Conservation (phyloP, 2,329 filamentous ascomycete species). For the Calcarisporium arbuscula region DNA sequence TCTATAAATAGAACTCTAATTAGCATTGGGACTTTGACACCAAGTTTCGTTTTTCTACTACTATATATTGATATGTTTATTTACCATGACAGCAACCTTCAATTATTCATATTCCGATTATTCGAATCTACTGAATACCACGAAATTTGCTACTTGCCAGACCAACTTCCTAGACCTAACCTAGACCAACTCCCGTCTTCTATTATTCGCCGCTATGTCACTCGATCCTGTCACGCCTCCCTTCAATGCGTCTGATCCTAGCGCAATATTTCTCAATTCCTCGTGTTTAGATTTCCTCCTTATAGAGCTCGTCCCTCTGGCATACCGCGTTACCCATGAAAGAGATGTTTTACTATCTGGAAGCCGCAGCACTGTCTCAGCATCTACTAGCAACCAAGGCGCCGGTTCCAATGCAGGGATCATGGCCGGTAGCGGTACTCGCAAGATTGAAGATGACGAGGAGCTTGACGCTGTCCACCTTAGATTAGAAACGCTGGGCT, state of each 20-base stretch:
- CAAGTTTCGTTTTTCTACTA: too few species aligned
- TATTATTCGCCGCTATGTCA: slow-evolving; percentile 47
- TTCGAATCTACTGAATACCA: too few species aligned
- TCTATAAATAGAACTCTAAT: too few species aligned
- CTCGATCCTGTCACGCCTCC: slow-evolving; percentile 65
- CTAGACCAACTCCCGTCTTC: too few species aligned
- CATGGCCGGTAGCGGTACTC: slow-evolving; percentile 3
- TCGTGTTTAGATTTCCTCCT: slow-evolving; percentile 91
- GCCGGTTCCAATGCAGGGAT: not conserved
- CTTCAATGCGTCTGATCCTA: slow-evolving; percentile 67
- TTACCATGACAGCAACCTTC: too few species aligned
- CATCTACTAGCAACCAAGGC: slow-evolving; percentile 14
- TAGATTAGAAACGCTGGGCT: slow-evolving; percentile 76
- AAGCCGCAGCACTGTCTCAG: slow-evolving; percentile 23
- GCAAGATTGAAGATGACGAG: slow-evolving; percentile 63
- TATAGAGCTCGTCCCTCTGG: slow-evolving; percentile 93
- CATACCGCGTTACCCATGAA: slow-evolving; percentile 76
- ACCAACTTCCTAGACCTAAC: too few species aligned
- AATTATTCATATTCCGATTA: too few species aligned
- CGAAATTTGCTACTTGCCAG: too few species aligned
- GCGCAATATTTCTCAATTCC: slow-evolving; percentile 68
- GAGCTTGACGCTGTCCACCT: slow-evolving; percentile 80
- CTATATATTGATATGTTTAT: too few species aligned
- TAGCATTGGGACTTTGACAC: too few species aligned
- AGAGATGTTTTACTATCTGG: too few species aligned